Conservation (phyloP, 495 filamentous ascomycete genomes). For the Aspergillus homomorphus region DNA sequence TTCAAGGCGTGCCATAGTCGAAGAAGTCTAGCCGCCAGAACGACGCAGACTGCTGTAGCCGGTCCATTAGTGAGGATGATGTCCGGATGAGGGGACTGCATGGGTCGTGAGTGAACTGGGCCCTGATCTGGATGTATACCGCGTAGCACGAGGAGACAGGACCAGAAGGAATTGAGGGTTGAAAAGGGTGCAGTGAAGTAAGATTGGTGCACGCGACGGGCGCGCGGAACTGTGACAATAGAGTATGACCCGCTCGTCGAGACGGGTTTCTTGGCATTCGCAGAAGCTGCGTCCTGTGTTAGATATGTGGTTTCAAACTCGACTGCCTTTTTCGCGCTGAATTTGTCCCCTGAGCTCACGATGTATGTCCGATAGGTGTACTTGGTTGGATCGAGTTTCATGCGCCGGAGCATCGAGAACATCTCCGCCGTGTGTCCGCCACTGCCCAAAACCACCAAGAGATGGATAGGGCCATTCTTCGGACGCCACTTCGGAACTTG, state of each 20-base stretch:
- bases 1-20: conserved; percentile 49
- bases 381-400: conserved; percentile 40
- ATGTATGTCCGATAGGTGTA: conserved; percentile 78
- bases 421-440: conserved; percentile 96
- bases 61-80: conserved; percentile 87
- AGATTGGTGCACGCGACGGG: conserved; percentile 74
- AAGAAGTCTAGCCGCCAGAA: conserved; percentile 63
- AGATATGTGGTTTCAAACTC: conserved; percentile 54
- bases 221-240: conserved; percentile 63
- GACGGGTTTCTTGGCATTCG: neutral
- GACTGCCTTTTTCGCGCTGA: conserved; percentile 64
- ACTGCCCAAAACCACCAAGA: conserved; percentile 82
- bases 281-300: conserved; percentile 17
- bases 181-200: conserved; percentile 63
- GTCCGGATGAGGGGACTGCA: conserved; percentile 54
- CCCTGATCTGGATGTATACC: conserved; percentile 33
- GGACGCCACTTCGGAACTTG: conserved; percentile 31
- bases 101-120: conserved; percentile 14
- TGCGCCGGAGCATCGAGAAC: conserved; percentile 67
- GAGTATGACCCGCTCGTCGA: conserved; percentile 38
- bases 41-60: conserved; percentile 76
- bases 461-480: conserved; percentile 51
- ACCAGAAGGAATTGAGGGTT: conserved; percentile 55
- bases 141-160: conserved; percentile 42
- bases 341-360: conserved; percentile 69